Conservation (phyloP, 129 eudicot species). For the Tagetes patula region DNA sequence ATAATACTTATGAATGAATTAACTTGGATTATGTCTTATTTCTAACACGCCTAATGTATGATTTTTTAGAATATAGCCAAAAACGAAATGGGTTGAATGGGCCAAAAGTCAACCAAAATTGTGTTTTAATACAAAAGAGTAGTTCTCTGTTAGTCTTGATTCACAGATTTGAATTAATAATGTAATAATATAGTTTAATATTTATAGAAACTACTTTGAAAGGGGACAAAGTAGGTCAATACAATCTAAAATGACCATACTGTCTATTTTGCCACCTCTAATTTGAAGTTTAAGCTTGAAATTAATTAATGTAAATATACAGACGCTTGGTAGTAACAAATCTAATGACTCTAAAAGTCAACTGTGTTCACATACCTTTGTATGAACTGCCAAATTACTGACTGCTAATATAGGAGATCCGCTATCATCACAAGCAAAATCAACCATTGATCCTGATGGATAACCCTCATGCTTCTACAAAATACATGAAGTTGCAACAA, state of each 20-base stretch:
- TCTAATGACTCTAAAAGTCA: background rate
- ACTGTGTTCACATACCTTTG: constrained; percentile 50
- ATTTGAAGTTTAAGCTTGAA: constrained; percentile 7
- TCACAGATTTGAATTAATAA: background rate
- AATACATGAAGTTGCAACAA: constrained; percentile 10
- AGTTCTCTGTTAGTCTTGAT: background rate
- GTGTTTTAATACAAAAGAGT: background rate
- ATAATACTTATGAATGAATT: background rate
- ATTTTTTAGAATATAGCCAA: background rate
- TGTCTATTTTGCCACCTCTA: background rate
- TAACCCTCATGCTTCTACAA: constrained; percentile 78
- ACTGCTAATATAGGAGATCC: constrained; percentile 89
- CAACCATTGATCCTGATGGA: constrained; percentile 91
- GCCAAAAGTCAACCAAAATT: background rate
- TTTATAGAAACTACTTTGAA: background rate
- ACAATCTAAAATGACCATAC: background rate
- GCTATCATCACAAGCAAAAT: constrained; percentile 80
- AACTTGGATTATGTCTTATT: background rate
- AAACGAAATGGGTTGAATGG: background rate
- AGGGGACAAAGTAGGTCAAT: background rate
- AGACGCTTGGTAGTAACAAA: background rate
- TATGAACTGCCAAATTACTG: constrained; percentile 86
- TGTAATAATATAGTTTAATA: background rate
- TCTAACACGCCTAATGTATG: background rate
- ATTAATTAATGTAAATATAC: background rate